Base-by-base conservation (phyloP, 139 green algal genomes). In the Tetraselmis chui region DNA sequence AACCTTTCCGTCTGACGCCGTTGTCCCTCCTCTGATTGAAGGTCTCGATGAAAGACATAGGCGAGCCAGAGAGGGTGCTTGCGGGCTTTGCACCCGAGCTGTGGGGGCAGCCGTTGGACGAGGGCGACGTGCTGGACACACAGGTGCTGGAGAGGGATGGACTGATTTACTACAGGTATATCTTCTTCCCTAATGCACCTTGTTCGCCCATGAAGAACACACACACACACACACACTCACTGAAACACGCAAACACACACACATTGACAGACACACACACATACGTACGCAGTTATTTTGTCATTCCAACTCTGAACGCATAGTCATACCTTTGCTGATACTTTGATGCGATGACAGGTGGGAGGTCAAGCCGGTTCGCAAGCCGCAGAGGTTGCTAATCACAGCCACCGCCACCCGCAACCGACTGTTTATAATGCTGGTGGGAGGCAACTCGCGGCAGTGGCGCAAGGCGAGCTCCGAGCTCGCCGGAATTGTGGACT, bases 51-150 rank as follows among this genome's bases (percentile, higher is more conserved):
- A 32, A 94, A 59, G 82, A 96, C 0, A 77, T 98, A 31, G 93
- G 89, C 2, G 28, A 79, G 0, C 94, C 94, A 0, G 86, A 94
- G 18, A 90, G 89, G 28, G 86, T 98, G 59, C 96, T 98, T 59
- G 85, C 87, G 77, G 95, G 94, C 29, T 98, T 98, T 89, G 93
- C 86, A 0, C 94, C 94, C 0, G 95, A 98, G 88, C 87, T 98
- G 29, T 96, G 91, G 85, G 93, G 95, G 23, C 28, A 32, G 25
- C 92, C 94, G 0, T 76, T 98, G 24, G 59, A 91, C 28, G 91
- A 95, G 1, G 92, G 83, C 27, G 91, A 95, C 80, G 88, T 96
- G 28, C n/a, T 93, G 28, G 59, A 85, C 23, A 86, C 87, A 29
- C 27, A 87, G 28, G 85, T 90, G 2, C 30, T 84, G 0, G 59